phyloP scores from a whole-genome alignment of 108 stramenopile genomes.

The Parietichytrium sp. region DNA sequence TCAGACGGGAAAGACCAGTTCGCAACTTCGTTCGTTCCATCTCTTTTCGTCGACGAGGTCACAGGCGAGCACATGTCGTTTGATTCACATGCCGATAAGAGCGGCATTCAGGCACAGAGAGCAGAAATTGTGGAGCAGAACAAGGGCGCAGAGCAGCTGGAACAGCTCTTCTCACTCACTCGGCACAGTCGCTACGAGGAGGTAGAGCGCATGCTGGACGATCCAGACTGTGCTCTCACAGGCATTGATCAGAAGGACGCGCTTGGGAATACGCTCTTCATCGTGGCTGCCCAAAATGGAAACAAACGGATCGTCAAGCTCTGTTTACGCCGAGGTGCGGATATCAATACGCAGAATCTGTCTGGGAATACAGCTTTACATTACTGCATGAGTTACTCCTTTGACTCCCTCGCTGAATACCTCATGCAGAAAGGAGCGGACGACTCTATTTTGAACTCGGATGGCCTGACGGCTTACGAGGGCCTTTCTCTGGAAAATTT shows the following conservation, averaged over 20 bases:
- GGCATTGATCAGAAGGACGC: conserved; percentile 64
- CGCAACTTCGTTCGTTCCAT: conserved; percentile 65
- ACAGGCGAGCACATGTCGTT: conserved; percentile 47
- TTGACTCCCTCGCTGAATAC: conserved; percentile 71
- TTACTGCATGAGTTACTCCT: conserved; percentile 71
- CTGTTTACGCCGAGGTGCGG: conserved; percentile 69
- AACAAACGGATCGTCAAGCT: conserved; percentile 78
- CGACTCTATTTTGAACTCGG: conserved; percentile 66
- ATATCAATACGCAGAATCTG: conserved; percentile 74
- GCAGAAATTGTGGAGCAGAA: conserved; percentile 49
- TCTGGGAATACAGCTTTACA: conserved; percentile 75
- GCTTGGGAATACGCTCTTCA: conserved; percentile 72
- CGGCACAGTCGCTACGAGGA: conserved; percentile 68
- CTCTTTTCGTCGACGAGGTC: conserved; percentile 66
- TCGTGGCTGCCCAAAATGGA: conserved; percentile 76
- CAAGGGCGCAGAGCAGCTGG: conserved; percentile 55
- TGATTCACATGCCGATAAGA: conserved; percentile 47
- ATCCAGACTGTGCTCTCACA: conserved; percentile 45
- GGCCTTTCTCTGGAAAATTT: conserved; percentile 60
- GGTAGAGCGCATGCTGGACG: conserved; percentile 62
- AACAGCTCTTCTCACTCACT: conserved; percentile 64
- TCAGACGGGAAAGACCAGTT: conserved; percentile 60
- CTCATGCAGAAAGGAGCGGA: conserved; percentile 73
- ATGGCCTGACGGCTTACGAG: conserved; percentile 77
- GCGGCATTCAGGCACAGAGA: conserved; percentile 50